Evolutionary conservation across 192 early-diverging fungal genomes (phyloP), one percentile per base, ranked within the genome.

Genomic region (Rhizophagus prolifer): DNA sequence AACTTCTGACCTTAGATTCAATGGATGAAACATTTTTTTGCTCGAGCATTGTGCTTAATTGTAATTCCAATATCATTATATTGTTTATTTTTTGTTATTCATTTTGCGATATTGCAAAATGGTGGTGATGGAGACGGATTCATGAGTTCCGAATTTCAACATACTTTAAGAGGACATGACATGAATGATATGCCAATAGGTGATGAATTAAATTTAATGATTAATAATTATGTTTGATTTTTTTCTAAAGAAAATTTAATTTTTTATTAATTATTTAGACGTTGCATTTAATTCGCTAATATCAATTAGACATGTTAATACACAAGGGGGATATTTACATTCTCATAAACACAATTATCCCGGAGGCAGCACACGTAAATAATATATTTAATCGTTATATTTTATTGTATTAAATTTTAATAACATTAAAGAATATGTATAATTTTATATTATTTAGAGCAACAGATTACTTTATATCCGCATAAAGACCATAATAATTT

Each of bases 61-160:
- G 85, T 89, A 34, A 68, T 98, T 19, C 97, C 97, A 10, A 31
- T 93, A 8, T 23, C 82, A 9, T 82, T 96, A 4, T 99, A 99
- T 79, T 83, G 96, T 71, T 82, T 91, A 7, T 90, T 91, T 81
- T 99, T 97, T 84, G 90, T 90, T 76, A 85, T 99, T 61, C 97
- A 99, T 83, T 99, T 99, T 84, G 81, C 82, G 58, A 82, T 95
- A 14, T 85, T 99, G 60, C 83, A 82, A 41, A 85, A 88, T 66
- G 86, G 86, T 64, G 97, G 97, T n/a, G 91, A 93, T 26, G 97
- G 97, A 34, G 95, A 97, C 83, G 89, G 88, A 0, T 97, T 97
- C 79, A 95, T 98, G 94, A 91, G 90, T 79, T 88, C 93, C 36
- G 88, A 89, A 74, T 97, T 98, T 86, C 94, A 97, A 81, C 89